Conservation (phyloP, 768 basidiomycete genomes). For the Fomitopsis serialis region DNA sequence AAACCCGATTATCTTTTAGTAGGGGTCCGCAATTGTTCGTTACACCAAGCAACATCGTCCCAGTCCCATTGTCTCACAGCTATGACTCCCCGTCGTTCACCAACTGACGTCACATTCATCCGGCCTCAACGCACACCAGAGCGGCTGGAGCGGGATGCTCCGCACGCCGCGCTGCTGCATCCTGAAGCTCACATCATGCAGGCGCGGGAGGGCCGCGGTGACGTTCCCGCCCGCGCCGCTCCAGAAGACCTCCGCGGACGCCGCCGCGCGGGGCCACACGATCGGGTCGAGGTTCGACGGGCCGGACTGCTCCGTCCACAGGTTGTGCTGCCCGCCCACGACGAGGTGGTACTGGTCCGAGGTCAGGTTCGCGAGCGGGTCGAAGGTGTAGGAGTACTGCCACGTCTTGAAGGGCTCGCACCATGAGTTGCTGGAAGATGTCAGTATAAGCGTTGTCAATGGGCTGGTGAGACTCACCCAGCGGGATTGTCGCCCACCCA, state of each 20-base stretch:
- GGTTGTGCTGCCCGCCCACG: slow-evolving; percentile 68
- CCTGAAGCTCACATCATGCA: slow-evolving; percentile 64
- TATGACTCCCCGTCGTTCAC: slow-evolving; percentile 1
- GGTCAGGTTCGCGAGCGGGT: slow-evolving; percentile 56
- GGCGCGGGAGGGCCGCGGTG: slow-evolving; percentile 47
- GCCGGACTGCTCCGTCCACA: slow-evolving; percentile 74
- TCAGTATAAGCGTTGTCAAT: background rate
- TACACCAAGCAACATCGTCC: too few relatives aligned
- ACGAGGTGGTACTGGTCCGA: slow-evolving; percentile 46
- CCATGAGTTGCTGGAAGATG: slow-evolving; percentile 46
- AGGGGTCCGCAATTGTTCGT: too few relatives aligned
- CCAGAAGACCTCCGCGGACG: slow-evolving; percentile 78
- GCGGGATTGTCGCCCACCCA: slow-evolving; percentile 54
- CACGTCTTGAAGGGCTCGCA: slow-evolving; percentile 81
- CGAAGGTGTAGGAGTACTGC: slow-evolving; percentile 68
- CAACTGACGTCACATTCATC: slow-evolving; percentile 45
- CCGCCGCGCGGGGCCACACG: slow-evolving; percentile 72
- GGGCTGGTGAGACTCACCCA: slow-evolving; percentile 21
- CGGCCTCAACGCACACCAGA: slow-evolving; percentile 67
- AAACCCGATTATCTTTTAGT: too few relatives aligned
- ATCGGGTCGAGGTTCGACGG: slow-evolving; percentile 63
- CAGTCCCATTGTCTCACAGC: background rate
- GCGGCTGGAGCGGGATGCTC: slow-evolving; percentile 61
- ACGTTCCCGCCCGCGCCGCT: slow-evolving; percentile 39
- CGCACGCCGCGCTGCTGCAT: slow-evolving; percentile 57